These are phyloP conservation scores for Mycena pura DNA, from an alignment of 768 basidiomycete species.

Conservation along the genomic window DNA sequence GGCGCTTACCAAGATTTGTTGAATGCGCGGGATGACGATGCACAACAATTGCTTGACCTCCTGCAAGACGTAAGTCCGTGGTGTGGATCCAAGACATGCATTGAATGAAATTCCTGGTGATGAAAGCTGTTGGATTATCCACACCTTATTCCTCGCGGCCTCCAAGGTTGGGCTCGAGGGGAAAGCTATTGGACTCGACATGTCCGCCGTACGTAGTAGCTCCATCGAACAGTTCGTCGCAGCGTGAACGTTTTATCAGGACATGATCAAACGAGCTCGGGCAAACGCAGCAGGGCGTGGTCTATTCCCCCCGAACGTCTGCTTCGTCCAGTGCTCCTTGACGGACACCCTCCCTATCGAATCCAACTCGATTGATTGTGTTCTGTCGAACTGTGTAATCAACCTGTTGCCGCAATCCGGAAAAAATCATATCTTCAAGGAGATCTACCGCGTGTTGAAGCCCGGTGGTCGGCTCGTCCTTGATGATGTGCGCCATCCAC, in stretches of 20 bases:
- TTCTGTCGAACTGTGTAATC: constrained; percentile 65
- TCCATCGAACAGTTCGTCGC: not conserved
- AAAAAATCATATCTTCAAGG: constrained; percentile 51
- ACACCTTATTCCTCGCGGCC: constrained; percentile 62
- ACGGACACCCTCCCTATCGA: constrained; percentile 55
- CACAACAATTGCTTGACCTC: no score
- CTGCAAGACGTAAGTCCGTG: no score
- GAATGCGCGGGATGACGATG: no score
- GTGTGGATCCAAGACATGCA: no score
- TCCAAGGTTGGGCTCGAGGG: constrained; percentile 55
- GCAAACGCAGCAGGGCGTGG: constrained; percentile 47
- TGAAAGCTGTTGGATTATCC: no score
- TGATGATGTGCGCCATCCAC: constrained; percentile 50
- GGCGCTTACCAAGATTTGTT: no score
- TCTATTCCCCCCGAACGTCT: constrained; percentile 54
- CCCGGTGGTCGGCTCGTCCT: constrained; percentile 62
- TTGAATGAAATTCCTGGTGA: no score
- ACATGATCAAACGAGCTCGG: constrained; percentile 58
- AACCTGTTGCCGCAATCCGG: constrained; percentile 52
- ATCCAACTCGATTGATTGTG: constrained; percentile 56
- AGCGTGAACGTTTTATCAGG: constrained; percentile 37
- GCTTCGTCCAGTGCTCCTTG: constrained; percentile 52
- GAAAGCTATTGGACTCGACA: constrained; percentile 61
- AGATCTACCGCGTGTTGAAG: constrained; percentile 57
- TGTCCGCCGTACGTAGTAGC: constrained; percentile 46